Base-by-base conservation (phyloP, 371 early-diverging fungal species). In the Actinomortierella ambigua region DNA sequence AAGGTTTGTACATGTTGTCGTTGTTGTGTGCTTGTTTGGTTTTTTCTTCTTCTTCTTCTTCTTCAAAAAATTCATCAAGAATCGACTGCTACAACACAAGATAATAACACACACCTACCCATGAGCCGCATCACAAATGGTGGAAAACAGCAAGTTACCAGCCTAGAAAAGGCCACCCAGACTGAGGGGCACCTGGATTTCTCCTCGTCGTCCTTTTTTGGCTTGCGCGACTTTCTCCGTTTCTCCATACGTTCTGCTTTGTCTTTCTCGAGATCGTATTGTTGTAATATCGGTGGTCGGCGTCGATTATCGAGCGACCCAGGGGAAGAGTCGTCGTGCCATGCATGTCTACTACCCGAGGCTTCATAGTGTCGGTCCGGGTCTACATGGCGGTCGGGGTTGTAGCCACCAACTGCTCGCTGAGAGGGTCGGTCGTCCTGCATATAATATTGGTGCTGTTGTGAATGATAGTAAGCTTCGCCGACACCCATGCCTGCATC, bases 111-210 rank as follows among this genome's bases (percentile, higher is more conserved):
- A 27, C n/a, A 27, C 60, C 57, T 76, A 84, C 85, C 85, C 41
- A 83, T 63, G 7, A 76, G 60, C 39, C 66, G 60, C 18, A 85
- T 54, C 1, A 84, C 52, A 54, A 79, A 76, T 3, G 82, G 68
- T 24, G 86, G 85, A 55, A 77, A 81, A 44, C 85, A 84, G 28
- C 85, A 86, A 5, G 86, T 86, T 14, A 84, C 76, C 48, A 78
- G 54, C 50, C 83, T 80, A 42, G 84, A 86, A 69, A 77, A 84
- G n/a, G 63, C 57, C 1, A 63, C 63, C 73, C 73, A 71, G 18
- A 34, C 24, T 3, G 63, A 55, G 2, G 73, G 73, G 23, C 55
- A 63, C 23, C 48, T 54, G 0, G 63, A 63, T 5, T 20, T 24
- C 18, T 69, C 57, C 0, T 66, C 60, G 5, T 58, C 43, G 4